A percentile compares a stretch with the other conserved stretches of the same genome.
Evolutionary conservation across 2,329 filamentous ascomycete genomes (phyloP).

Genomic region (Cercospora sp.): DNA sequence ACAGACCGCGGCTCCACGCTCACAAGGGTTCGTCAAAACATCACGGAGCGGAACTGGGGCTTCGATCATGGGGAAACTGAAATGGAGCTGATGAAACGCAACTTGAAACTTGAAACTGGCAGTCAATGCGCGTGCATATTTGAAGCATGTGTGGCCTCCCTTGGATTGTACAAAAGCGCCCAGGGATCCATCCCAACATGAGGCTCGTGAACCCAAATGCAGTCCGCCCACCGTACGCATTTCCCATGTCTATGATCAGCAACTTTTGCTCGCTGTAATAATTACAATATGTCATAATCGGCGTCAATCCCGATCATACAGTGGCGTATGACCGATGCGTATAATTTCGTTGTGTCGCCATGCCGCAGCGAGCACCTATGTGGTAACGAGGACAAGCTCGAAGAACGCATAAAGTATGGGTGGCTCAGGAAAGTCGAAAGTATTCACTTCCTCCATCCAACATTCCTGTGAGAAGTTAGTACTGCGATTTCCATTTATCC

Average conservation of each 20-base stretch:
- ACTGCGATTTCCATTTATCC: background rate
- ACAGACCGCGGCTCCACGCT: background rate
- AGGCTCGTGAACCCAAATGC: background rate
- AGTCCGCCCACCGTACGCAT: background rate
- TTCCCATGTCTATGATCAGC: slow-evolving; percentile 4
- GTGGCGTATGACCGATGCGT: background rate
- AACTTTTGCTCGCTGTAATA: slow-evolving; percentile 3
- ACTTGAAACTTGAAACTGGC: background rate
- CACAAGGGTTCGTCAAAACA: background rate
- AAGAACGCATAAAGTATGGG: background rate
- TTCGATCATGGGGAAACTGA: background rate
- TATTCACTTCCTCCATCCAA: slow-evolving; percentile 60
- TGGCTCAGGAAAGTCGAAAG: background rate
- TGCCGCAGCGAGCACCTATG: background rate
- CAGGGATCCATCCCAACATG: background rate
- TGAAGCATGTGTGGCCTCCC: background rate
- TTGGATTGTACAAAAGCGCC: slow-evolving; percentile 2
- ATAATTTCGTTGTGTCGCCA: background rate
- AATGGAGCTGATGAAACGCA: background rate
- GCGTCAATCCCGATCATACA: background rate
- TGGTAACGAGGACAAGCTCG: background rate
- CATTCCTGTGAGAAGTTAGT: slow-evolving; percentile 46
- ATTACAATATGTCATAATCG: slow-evolving; percentile 3
- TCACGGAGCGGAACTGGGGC: background rate
- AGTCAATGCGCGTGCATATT: background rate